Percentiles rank a stretch among this genome's conserved stretches.
These are phyloP conservation scores for Aspergillus egyptiacus DNA, from an alignment of 495 filamentous ascomycete species.

Conservation along the genomic window DNA sequence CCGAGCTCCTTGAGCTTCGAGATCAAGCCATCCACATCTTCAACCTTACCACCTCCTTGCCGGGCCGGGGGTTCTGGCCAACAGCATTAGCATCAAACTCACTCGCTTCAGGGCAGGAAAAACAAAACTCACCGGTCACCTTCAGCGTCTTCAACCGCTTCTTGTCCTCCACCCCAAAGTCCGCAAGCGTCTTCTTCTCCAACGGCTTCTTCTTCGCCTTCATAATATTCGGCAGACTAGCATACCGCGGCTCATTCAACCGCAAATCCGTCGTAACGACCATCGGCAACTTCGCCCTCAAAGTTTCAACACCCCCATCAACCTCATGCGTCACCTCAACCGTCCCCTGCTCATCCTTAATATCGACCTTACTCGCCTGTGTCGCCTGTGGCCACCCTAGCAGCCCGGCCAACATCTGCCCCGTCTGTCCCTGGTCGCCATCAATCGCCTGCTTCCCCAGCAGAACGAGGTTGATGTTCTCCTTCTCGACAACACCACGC, in stretches of 20 bases:
- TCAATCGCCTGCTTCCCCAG: conserved; percentile 97
- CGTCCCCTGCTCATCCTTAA: conserved; percentile 50
- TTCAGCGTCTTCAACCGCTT: conserved; percentile 79
- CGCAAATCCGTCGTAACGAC: conserved; percentile 92
- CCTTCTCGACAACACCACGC: conserved; percentile 63
- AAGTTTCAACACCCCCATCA: conserved; percentile 89
- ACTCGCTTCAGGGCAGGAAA: background rate
- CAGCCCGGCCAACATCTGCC: conserved; percentile 94
- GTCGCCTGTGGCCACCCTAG: conserved; percentile 92
- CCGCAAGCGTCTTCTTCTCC: conserved; percentile 79
- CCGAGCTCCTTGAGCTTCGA: conserved; percentile 91
- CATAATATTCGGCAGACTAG: conserved; percentile 97
- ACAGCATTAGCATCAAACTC: background rate
- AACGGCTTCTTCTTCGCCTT: conserved; percentile 99
- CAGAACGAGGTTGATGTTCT: conserved; percentile 86
- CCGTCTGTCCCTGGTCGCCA: conserved; percentile 92
- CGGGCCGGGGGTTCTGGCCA: conserved; percentile 76
- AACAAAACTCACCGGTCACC: conserved; percentile 62
- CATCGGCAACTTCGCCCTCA: conserved; percentile 77
- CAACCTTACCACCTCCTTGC: conserved; percentile 93
- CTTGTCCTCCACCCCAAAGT: conserved; percentile 69
- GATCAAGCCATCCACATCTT: conserved; percentile 91
- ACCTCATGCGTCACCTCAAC: conserved; percentile 84
- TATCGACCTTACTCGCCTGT: conserved; percentile 75
- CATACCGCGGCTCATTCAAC: conserved; percentile 92